Evolutionary conservation across 2,329 filamentous ascomycete species (phyloP).

Genomic region (Apiospora malaysiana): DNA sequence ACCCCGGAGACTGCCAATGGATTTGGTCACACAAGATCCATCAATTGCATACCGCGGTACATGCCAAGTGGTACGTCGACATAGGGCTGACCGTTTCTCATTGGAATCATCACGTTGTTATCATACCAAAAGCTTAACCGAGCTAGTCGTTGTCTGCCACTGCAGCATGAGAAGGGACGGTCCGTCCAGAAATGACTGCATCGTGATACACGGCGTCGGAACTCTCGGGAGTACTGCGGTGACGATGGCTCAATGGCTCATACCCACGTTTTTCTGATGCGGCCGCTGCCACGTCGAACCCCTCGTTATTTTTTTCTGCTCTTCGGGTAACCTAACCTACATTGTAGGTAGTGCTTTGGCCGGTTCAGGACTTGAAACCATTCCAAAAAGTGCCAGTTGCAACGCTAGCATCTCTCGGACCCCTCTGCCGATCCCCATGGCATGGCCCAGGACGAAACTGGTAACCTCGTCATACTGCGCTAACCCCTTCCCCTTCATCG

Average conservation of each 20-base stretch:
- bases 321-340: no score
- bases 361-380: background rate
- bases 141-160: background rate
- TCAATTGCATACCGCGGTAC: no score
- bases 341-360: background rate
- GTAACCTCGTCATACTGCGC: slow-evolving; percentile 5
- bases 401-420: slow-evolving; percentile 15
- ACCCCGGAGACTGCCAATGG: no score
- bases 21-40: no score
- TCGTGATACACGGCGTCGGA: slow-evolving; percentile 1
- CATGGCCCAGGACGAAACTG: background rate
- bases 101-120: background rate
- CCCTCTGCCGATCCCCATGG: slow-evolving; percentile 3
- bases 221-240: background rate
- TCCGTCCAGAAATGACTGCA: background rate
- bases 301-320: background rate
- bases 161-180: background rate
- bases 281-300: background rate
- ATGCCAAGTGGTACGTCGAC: no score
- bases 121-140: background rate
- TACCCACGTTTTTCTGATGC: slow-evolving; percentile 2
- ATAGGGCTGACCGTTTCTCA: background rate
- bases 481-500: background rate
- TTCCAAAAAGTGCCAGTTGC: background rate
- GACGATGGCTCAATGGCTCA: background rate